These are phyloP conservation scores for Metroxylon sagu DNA, from an alignment of 176 grass and related monocot genomes.

Conservation along the genomic window DNA sequence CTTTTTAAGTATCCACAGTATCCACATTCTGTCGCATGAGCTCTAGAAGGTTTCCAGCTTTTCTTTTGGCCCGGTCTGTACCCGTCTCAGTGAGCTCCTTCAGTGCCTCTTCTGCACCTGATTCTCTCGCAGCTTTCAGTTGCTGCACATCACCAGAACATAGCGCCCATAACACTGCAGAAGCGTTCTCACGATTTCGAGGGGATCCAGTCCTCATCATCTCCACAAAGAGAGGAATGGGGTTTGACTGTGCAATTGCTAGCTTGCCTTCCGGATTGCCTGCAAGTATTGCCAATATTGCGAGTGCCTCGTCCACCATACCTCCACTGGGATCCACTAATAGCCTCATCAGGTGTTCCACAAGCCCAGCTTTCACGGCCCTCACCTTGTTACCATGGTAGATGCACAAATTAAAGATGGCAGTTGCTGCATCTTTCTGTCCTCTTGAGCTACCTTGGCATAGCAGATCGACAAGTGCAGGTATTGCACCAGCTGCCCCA, in stretches of 20 bases:
- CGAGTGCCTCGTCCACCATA: constrained; percentile 89
- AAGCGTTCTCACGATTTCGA: constrained; percentile 68
- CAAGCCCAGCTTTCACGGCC: constrained; percentile 69
- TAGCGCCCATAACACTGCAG: constrained; percentile 63
- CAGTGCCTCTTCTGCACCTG: constrained; percentile 56
- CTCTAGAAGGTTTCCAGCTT: constrained; percentile 65
- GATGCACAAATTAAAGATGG: constrained; percentile 94
- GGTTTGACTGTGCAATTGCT: constrained; percentile 36
- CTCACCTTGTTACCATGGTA: constrained; percentile 78
- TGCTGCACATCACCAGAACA: constrained; percentile 52
- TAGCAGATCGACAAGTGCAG: constrained; percentile 71
- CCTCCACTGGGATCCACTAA: constrained; percentile 60
- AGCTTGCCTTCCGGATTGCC: constrained; percentile 62
- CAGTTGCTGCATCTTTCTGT: constrained; percentile 93
- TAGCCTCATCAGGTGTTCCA: constrained; percentile 66
- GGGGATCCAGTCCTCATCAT: constrained; percentile 62
- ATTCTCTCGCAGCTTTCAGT: constrained; percentile 36
- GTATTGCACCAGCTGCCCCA: constrained; percentile 68
- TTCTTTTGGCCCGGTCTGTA: constrained; percentile 86
- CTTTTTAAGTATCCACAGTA: constrained; percentile 18
- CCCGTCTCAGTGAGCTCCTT: constrained; percentile 71
- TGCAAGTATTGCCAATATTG: constrained; percentile 65
- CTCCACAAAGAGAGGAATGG: constrained; percentile 50
- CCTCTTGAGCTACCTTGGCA: constrained; percentile 77
- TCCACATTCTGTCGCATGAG: constrained; percentile 51